These are phyloP conservation scores for Geosiphon pyriformis DNA, from an alignment of 192 early-diverging fungal genomes.

Conservation along the genomic window DNA sequence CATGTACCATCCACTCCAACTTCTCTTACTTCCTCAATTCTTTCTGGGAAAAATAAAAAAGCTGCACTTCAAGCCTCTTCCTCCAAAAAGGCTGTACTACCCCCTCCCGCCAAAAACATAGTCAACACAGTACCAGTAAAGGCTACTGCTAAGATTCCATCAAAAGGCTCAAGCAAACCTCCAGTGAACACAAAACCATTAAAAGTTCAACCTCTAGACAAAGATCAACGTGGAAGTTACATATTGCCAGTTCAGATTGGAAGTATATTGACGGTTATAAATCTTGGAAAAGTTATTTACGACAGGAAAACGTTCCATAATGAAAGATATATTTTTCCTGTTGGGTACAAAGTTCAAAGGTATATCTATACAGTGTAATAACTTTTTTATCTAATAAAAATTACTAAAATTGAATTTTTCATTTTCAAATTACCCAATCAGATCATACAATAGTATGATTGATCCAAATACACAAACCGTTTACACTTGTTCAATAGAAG, in stretches of 20 bases:
- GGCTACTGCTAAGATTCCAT: not conserved
- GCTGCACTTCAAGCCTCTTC: not conserved
- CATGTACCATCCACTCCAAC: not conserved
- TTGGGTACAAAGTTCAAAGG: conserved; percentile 64
- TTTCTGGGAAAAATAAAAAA: not conserved
- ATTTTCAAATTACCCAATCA: conserved; percentile 24
- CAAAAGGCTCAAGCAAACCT: conserved; percentile 2
- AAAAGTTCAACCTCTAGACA: not conserved
- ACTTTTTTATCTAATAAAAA: conserved; percentile 2
- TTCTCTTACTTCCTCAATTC: not conserved
- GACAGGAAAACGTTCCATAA: conserved; percentile 62
- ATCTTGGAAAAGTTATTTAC: conserved; percentile 55
- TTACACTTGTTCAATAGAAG: conserved; percentile 64
- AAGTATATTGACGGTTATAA: conserved; percentile 50
- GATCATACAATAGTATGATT: conserved; percentile 61
- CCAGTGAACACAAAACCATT: not conserved
- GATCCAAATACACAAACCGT: conserved; percentile 48
- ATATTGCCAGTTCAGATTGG: conserved; percentile 62
- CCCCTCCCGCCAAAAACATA: conserved; percentile 19
- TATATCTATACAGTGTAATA: too few relatives aligned
- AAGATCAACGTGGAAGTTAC: conserved; percentile 52
- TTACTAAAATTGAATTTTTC: conserved; percentile 5
- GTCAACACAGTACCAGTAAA: conserved; percentile 8
- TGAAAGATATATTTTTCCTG: conserved; percentile 78
- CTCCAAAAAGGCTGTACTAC: conserved; percentile 23